Conservation (phyloP, 2,329 filamentous ascomycete genomes). For the Huntiella decipiens region DNA sequence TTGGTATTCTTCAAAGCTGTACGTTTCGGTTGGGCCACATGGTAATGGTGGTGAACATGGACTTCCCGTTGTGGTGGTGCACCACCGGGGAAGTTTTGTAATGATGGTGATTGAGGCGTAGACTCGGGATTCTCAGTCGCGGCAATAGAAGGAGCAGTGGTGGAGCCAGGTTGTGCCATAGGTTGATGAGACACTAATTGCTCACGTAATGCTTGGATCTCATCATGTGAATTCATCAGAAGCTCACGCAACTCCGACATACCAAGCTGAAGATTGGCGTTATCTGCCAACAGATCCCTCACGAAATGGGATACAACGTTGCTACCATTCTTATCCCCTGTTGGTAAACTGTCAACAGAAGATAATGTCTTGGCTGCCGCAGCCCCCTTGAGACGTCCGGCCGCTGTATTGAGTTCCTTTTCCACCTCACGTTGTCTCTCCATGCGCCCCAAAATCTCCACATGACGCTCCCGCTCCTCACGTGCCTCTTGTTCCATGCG, state of each 20-base stretch:
- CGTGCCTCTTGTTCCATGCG: constrained; percentile 67
- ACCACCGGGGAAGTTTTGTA: constrained; percentile 13
- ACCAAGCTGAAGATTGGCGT: constrained; percentile 78
- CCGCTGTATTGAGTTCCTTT: constrained; percentile 60
- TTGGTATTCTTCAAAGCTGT: constrained; percentile 41
- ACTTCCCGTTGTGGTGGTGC: constrained; percentile 44
- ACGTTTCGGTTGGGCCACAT: constrained; percentile 37
- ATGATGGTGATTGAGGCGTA: constrained; percentile 10
- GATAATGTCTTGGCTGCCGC: constrained; percentile 47
- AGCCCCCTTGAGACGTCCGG: constrained; percentile 61
- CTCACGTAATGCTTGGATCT: constrained; percentile 72
- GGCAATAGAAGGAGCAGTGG: neutral
- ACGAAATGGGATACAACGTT: constrained; percentile 84
- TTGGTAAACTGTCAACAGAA: constrained; percentile 15
- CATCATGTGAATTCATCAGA: constrained; percentile 78
- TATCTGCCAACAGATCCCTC: constrained; percentile 85
- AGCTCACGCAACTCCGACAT: constrained; percentile 84
- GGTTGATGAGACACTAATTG: constrained; percentile 68
- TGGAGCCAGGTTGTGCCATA: neutral
- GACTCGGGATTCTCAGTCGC: neutral
- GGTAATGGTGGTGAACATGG: constrained; percentile 90
- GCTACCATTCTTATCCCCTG: constrained; percentile 16
- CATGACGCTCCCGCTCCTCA: constrained; percentile 64
- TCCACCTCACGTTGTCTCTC: constrained; percentile 70
- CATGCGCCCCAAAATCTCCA: constrained; percentile 64